Evolutionary conservation across 73 alveolate genomes (phyloP).

Genomic region (Paramecium tetraurelia): DNA sequence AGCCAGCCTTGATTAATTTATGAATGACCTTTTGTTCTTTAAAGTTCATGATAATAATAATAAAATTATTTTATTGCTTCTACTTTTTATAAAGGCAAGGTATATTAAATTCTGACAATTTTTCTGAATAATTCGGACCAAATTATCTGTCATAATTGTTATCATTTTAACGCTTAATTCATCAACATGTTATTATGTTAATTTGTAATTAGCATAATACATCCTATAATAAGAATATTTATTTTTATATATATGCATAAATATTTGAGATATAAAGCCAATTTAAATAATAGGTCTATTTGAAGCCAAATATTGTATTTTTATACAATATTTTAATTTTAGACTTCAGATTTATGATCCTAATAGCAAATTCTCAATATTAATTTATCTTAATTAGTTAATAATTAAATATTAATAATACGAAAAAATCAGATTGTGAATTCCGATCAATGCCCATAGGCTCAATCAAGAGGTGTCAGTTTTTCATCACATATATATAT

Average conservation of each 20-base stretch:
- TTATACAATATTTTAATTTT: no score
- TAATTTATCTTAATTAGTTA: not conserved
- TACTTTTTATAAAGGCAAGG: not conserved
- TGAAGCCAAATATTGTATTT: no score
- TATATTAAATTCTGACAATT: not conserved
- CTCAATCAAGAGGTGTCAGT: slow-evolving; percentile 43
- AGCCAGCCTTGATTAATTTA: not conserved
- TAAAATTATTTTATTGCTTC: not conserved
- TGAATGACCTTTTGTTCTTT: not conserved
- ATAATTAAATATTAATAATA: not conserved
- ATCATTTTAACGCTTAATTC: no score
- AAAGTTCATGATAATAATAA: not conserved
- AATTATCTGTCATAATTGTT: no score
- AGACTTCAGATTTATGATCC: no score
- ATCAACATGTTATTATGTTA: not conserved
- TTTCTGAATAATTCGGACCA: not conserved
- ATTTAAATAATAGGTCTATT: no score
- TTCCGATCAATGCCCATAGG: slow-evolving; percentile 42
- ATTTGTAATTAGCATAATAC: no score
- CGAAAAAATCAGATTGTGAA: not conserved
- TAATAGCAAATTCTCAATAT: no score
- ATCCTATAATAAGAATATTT: no score
- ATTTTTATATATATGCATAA: no score
- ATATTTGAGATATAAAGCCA: no score
- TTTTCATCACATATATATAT: not conserved